Evolutionary conservation across 495 filamentous ascomycete species (phyloP).

Genomic region (Hypoxylon trugodes): DNA sequence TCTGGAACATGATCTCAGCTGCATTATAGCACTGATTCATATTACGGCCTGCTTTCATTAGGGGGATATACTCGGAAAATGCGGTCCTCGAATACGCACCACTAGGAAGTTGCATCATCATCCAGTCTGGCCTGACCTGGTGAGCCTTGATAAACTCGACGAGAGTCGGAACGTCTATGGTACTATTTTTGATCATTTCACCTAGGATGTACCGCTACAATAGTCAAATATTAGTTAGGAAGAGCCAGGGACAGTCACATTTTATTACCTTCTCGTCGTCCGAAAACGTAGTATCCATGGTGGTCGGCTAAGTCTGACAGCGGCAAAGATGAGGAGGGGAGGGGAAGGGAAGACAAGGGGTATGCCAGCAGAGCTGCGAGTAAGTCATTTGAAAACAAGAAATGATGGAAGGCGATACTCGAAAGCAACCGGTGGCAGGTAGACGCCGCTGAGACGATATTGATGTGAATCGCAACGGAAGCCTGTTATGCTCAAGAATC

Average conservation of each 20-base stretch:
- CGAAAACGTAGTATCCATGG: constrained; percentile 58
- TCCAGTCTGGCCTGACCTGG: constrained; percentile 54
- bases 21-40: constrained; percentile 56
- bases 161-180: constrained; percentile 54
- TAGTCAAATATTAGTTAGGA: constrained; percentile 39
- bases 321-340: constrained; percentile 42
- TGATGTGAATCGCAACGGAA: constrained; percentile 37
- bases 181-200: constrained; percentile 63
- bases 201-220: constrained; percentile 61
- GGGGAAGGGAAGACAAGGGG: constrained; percentile 42
- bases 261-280: constrained; percentile 58
- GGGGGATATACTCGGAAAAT: constrained; percentile 36
- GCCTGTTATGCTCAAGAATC: constrained; percentile 40
- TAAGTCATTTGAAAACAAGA: constrained; percentile 53
- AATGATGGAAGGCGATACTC: constrained; percentile 35
- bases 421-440: constrained; percentile 9
- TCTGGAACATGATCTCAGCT: constrained; percentile 54
- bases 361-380: constrained; percentile 45
- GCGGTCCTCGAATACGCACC: constrained; percentile 48
- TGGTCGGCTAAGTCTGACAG: constrained; percentile 41
- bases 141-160: constrained; percentile 56
- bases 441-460: constrained; percentile 33
- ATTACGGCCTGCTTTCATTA: constrained; percentile 53
- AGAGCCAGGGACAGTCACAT: not conserved
- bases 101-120: constrained; percentile 56